Percentiles rank a stretch among this genome's conserved stretches.
These are phyloP conservation scores for Candolleomyces eurysporus DNA, from an alignment of 768 basidiomycete genomes.

Conservation along the genomic window DNA sequence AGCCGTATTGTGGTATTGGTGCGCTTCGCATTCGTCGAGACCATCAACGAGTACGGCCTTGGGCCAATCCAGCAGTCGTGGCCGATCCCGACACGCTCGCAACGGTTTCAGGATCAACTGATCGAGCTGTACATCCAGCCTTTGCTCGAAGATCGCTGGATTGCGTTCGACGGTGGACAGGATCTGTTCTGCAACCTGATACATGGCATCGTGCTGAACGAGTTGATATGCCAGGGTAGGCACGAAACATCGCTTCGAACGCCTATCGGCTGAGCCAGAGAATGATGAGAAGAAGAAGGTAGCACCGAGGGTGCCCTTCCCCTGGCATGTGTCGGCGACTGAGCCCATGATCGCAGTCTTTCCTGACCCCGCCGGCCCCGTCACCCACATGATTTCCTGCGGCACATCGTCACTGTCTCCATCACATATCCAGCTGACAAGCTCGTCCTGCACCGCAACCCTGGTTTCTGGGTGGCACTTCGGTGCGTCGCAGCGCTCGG, in stretches of 20 bases:
- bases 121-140: neutral
- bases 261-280: neutral
- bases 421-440: constrained; percentile 2
- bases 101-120: neutral
- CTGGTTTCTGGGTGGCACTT: constrained; percentile 1
- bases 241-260: neutral
- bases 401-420: neutral
- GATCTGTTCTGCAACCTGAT: neutral
- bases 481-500: neutral
- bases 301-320: neutral
- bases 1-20: neutral
- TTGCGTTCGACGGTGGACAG: neutral
- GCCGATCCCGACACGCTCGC: neutral
- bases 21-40: neutral
- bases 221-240: neutral
- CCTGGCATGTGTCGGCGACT: constrained; percentile 3
- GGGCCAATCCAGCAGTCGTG: neutral
- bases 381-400: constrained; percentile 1
- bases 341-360: constrained; percentile 8
- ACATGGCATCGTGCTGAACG: neutral
- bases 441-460: constrained; percentile 1
- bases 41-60: neutral
- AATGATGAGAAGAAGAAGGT: constrained; percentile 8
- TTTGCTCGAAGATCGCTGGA: neutral
- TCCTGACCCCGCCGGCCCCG: constrained; percentile 6